Evolutionary conservation across 2,329 filamentous ascomycete genomes (phyloP).

Genomic region (Tolypocladium endophyticum): DNA sequence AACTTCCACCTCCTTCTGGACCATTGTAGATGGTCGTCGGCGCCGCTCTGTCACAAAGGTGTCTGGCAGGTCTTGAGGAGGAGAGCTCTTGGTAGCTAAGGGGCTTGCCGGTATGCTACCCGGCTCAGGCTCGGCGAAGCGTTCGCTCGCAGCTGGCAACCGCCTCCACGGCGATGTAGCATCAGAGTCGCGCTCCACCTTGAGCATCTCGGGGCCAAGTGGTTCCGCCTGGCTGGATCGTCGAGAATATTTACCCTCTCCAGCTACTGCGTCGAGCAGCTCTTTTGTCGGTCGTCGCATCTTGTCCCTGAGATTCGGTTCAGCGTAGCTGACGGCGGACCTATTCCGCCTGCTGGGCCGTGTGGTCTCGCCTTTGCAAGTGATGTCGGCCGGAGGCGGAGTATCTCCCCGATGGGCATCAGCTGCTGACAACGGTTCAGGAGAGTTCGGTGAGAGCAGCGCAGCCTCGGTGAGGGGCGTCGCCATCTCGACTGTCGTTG

Average conservation of each 20-base stretch:
- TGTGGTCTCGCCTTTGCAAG: conserved; percentile 42
- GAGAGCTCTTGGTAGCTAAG: conserved; percentile 26
- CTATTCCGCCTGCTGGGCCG: conserved; percentile 58
- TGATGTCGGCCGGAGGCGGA: conserved; percentile 49
- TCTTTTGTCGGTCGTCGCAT: conserved; percentile 75
- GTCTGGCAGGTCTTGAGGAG: conserved; percentile 16
- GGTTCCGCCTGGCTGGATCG: conserved; percentile 26
- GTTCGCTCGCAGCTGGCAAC: conserved; percentile 7
- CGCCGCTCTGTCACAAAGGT: conserved; percentile 27
- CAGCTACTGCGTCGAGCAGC: conserved; percentile 61
- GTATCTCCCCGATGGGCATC: conserved; percentile 36
- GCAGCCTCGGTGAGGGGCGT: conserved; percentile 26
- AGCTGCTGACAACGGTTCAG: conserved; percentile 28
- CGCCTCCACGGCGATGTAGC: conserved; percentile 19
- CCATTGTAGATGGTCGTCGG: conserved; percentile 26
- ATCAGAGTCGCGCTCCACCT: conserved; percentile 23
- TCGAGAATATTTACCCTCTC: conserved; percentile 44
- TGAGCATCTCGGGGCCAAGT: conserved; percentile 11
- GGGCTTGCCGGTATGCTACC: conserved; percentile 25
- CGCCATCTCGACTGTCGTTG: conserved; percentile 11
- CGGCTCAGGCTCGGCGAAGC: conserved; percentile 5
- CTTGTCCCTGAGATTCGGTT: conserved; percentile 72
- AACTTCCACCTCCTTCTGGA: conserved; percentile 5
- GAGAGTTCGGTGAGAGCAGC: conserved; percentile 36
- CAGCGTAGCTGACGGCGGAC: conserved; percentile 66